These are phyloP conservation scores for Clonostachys rosea DNA, from an alignment of 2,329 filamentous ascomycete species.

Conservation along the genomic window DNA sequence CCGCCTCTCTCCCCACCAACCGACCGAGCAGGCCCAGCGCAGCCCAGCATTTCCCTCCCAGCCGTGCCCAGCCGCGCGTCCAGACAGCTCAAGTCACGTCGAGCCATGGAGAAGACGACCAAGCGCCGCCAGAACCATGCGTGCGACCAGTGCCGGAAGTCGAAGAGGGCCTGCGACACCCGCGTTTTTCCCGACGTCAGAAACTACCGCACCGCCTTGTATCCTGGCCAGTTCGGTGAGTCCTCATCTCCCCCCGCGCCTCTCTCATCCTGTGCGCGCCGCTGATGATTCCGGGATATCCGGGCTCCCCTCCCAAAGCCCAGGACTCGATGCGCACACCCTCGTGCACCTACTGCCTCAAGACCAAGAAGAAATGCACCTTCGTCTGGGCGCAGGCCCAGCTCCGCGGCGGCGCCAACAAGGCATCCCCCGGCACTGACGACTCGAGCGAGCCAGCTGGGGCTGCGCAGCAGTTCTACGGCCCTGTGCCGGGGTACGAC, in stretches of 20 bases:
- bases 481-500: no score
- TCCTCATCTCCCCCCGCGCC: background rate
- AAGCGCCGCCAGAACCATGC: constrained; percentile 1
- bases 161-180: constrained; percentile 14
- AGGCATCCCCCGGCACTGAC: background rate
- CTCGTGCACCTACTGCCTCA: constrained; percentile 19
- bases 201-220: no score
- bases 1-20: no score
- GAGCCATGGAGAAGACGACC: no score
- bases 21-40: no score
- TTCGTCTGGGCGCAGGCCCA: constrained; percentile 16
- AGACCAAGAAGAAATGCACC: constrained; percentile 19
- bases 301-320: background rate
- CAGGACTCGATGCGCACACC: background rate
- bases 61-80: no score
- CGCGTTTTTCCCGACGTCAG: background rate
- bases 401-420: background rate
- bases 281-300: background rate
- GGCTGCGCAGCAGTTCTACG: no score
- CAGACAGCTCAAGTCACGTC: no score
- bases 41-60: no score
- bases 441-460: no score
- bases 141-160: constrained; percentile 16
- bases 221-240: background rate
- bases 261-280: background rate